A percentile compares a stretch with the other conserved stretches of the same genome.
Evolutionary conservation across 1,284 basidiomycete species (phyloP).

Genomic region (Trametes pubescens): DNA sequence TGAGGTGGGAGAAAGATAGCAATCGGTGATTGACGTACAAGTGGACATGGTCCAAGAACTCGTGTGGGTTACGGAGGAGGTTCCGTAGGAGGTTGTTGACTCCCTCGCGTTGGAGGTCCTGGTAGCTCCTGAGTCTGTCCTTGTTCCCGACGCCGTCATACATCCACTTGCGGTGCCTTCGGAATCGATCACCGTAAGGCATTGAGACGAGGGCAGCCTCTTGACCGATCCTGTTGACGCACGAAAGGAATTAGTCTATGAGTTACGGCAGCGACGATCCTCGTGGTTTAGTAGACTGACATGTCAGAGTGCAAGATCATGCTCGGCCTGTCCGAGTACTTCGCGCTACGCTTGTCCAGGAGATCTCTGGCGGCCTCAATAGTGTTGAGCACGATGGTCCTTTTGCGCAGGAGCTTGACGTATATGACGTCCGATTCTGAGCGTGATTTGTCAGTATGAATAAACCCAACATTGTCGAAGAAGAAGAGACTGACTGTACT

Average conservation of each 20-base stretch:
- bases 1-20: background rate
- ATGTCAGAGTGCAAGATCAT: slow-evolving; percentile 41
- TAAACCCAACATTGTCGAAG: background rate
- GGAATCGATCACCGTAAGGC: slow-evolving; percentile 40
- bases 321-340: slow-evolving; percentile 49
- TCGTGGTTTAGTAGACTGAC: slow-evolving; percentile 26
- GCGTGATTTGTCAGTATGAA: background rate
- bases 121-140: slow-evolving; percentile 33
- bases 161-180: slow-evolving; percentile 41
- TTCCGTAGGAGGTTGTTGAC: slow-evolving; percentile 35
- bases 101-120: slow-evolving; percentile 36
- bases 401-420: slow-evolving; percentile 39
- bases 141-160: slow-evolving; percentile 40
- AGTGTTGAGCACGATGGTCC: slow-evolving; percentile 49
- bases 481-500: slow-evolving; percentile 7
- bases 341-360: slow-evolving; percentile 49
- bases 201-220: slow-evolving; percentile 33
- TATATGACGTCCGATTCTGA: background rate
- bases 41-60: slow-evolving; percentile 35
- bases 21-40: slow-evolving; percentile 28
- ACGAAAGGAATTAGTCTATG: background rate
- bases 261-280: background rate
- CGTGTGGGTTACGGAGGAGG: slow-evolving; percentile 34
- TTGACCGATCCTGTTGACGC: slow-evolving; percentile 33
- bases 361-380: slow-evolving; percentile 46